Evolutionary conservation across 192 early-diverging fungal genomes (phyloP).

Genomic region (Mortierella antarctica): DNA sequence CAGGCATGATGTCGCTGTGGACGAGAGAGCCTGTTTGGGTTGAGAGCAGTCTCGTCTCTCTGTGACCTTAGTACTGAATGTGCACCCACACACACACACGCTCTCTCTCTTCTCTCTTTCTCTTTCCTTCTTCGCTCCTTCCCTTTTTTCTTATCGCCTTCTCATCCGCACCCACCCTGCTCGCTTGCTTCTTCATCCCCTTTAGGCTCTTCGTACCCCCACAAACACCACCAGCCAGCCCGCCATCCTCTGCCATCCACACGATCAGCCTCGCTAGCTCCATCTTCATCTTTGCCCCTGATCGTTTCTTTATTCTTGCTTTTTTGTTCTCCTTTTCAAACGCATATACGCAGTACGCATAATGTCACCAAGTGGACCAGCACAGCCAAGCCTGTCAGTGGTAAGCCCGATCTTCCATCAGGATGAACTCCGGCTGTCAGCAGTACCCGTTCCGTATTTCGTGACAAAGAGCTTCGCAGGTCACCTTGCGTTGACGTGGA

Average conservation of each 20-base stretch:
- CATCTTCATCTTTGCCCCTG: background rate
- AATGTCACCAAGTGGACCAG: constrained; percentile 29
- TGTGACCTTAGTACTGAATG: no score
- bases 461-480: no score
- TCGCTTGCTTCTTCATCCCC: background rate
- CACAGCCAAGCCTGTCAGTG: constrained; percentile 5
- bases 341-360: constrained; percentile 2
- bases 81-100: background rate
- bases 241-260: background rate
- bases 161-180: background rate
- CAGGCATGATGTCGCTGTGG: no score
- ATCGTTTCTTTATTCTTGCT: constrained; percentile 1
- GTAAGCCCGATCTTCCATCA: background rate
- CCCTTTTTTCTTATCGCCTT: constrained; percentile 2
- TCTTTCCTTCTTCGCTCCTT: constrained; percentile 9
- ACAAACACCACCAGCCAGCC: background rate
- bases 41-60: no score
- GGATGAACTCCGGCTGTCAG: no score
- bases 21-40: no score
- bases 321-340: background rate
- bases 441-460: no score
- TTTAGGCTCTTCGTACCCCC: background rate
- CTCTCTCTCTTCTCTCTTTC: constrained; percentile 10
- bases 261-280: background rate
- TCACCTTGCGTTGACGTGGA: background rate